phyloP scores from a whole-genome alignment of 768 basidiomycete species.

The Suillus lakei region DNA sequence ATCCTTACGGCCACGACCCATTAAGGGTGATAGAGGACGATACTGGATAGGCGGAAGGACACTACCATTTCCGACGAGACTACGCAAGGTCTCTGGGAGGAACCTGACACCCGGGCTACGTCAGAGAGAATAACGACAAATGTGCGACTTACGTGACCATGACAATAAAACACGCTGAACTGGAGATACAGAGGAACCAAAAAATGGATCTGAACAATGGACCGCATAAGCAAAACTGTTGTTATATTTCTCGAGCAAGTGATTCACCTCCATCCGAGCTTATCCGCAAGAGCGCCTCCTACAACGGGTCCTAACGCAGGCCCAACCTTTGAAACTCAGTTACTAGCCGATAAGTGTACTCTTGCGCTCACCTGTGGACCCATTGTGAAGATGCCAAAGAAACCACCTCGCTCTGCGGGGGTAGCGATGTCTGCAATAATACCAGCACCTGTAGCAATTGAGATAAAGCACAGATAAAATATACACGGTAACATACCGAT shows the following conservation, averaged over 20 bases:
- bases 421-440: slow-evolving; percentile 76
- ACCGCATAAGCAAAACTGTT: neutral
- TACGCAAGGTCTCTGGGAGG: slow-evolving; percentile 15
- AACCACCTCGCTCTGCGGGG: slow-evolving; percentile 70
- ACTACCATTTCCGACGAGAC: slow-evolving; percentile 22
- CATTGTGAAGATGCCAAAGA: slow-evolving; percentile 64
- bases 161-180: slow-evolving; percentile 48
- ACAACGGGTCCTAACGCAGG: slow-evolving; percentile 55
- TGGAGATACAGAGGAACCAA: slow-evolving; percentile 61
- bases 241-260: neutral
- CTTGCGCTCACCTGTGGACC: slow-evolving; percentile 56
- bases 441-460: slow-evolving; percentile 54
- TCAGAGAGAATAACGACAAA: slow-evolving; percentile 20
- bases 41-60: slow-evolving; percentile 10
- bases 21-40: slow-evolving; percentile 16
- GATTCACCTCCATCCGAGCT: slow-evolving; percentile 65
- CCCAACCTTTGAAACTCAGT: slow-evolving; percentile 45
- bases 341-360: neutral
- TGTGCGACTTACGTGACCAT: slow-evolving; percentile 46
- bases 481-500: slow-evolving; percentile 47
- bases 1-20: slow-evolving; percentile 9
- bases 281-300: slow-evolving; percentile 58
- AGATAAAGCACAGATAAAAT: neutral
- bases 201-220: slow-evolving; percentile 52
- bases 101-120: slow-evolving; percentile 19